phyloP scores from a whole-genome alignment of 2,329 filamentous ascomycete species.

The Mycosphaerella arachidis region DNA sequence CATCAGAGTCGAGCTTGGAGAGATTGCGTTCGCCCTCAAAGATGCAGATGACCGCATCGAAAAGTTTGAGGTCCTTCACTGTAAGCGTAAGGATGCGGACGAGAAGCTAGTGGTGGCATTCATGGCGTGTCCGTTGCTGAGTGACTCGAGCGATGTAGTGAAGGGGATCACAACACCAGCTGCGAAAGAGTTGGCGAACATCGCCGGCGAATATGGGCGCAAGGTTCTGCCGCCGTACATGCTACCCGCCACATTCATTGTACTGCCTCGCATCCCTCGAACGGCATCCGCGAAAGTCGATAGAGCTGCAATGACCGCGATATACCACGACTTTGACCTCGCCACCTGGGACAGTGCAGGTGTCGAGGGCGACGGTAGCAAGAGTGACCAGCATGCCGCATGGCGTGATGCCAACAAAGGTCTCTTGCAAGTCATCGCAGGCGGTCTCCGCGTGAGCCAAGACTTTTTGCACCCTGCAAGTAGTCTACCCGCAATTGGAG shows the following conservation, averaged over 20 bases:
- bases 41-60: constrained; percentile 11
- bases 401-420: constrained; percentile 7
- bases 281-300: constrained; percentile 15
- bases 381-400: not conserved
- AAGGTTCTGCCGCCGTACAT: constrained; percentile 12
- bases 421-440: constrained; percentile 8
- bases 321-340: constrained; percentile 9
- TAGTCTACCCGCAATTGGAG: constrained; percentile 11
- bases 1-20: constrained; percentile 17
- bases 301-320: constrained; percentile 7
- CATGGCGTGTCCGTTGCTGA: constrained; percentile 11
- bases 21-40: constrained; percentile 35
- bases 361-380: not conserved
- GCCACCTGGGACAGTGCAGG: constrained; percentile 3
- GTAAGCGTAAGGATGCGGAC: constrained; percentile 6
- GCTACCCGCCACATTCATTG: constrained; percentile 12
- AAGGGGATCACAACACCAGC: not conserved
- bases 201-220: constrained; percentile 5
- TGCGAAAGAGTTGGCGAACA: constrained; percentile 6
- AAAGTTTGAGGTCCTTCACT: constrained; percentile 11
- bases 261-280: constrained; percentile 9
- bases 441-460: not conserved
- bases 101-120: constrained; percentile 13
- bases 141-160: not conserved
- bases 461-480: constrained; percentile 6